Conservation (phyloP, 371 early-diverging fungal species). For the Sporodiniella umbellata region DNA sequence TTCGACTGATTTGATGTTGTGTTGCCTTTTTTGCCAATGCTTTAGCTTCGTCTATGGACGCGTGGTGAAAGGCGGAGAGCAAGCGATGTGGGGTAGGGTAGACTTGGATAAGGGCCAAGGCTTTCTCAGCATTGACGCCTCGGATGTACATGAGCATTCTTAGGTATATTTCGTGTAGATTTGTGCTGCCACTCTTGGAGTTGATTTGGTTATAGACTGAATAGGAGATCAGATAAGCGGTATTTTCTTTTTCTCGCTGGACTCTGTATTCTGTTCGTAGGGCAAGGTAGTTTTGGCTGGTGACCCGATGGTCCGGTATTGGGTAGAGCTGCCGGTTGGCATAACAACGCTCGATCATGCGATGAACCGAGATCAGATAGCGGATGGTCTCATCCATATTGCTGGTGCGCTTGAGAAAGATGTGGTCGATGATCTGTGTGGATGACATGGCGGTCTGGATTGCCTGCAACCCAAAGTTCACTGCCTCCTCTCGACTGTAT, state of each 20-base stretch:
- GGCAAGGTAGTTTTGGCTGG: conserved; percentile 47
- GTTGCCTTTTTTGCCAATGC: conserved; percentile 36
- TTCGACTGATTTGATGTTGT: conserved; percentile 32
- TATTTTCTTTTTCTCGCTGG: neutral
- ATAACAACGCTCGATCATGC: conserved; percentile 44
- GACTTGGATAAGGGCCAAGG: conserved; percentile 57
- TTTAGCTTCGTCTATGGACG: conserved; percentile 24
- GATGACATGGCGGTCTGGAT: conserved; percentile 68
- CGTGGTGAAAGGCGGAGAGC: conserved; percentile 38
- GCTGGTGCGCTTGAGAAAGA: conserved; percentile 73
- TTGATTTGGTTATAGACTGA: conserved; percentile 60
- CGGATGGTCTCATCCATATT: conserved; percentile 74
- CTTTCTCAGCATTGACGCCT: conserved; percentile 84
- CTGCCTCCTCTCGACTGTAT: conserved; percentile 43
- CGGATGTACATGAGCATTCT: conserved; percentile 79
- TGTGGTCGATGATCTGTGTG: conserved; percentile 66
- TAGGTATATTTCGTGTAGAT: conserved; percentile 69
- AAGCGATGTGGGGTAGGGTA: conserved; percentile 69
- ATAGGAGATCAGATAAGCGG: conserved; percentile 52
- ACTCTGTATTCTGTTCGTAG: conserved; percentile 35
- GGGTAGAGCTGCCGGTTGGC: conserved; percentile 45
- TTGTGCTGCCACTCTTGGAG: conserved; percentile 64
- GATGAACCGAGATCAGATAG: conserved; percentile 65
- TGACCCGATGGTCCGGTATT: conserved; percentile 56
- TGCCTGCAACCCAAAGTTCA: conserved; percentile 52